Evolutionary conservation across 352 stramenopile species (phyloP).

Genomic region (Plasmopara viticola): DNA sequence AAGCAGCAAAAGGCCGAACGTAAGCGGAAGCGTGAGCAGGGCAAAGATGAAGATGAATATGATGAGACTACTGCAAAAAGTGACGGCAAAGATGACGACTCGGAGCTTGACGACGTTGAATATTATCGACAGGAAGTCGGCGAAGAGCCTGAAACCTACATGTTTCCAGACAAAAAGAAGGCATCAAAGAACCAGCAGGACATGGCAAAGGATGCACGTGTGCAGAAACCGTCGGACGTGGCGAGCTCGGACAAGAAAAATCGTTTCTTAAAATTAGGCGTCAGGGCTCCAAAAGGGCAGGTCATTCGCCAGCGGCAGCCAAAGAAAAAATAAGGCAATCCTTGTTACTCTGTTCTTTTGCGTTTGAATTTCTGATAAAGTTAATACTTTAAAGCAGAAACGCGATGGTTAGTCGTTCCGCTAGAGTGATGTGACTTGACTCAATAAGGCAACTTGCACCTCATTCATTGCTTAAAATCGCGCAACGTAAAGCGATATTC

Average conservation of each 20-base stretch:
- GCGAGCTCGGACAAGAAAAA: conserved; percentile 60
- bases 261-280: conserved; percentile 39
- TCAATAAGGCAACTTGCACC: too few species aligned
- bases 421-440: too few species aligned
- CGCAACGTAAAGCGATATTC: too few species aligned
- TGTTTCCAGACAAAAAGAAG: conserved; percentile 55
- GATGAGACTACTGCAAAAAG: conserved; percentile 34
- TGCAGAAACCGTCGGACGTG: conserved; percentile 53
- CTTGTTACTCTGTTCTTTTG: too few species aligned
- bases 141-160: conserved; percentile 73
- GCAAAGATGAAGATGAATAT: conserved; percentile 37
- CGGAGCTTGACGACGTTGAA: conserved; percentile 65
- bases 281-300: conserved; percentile 43
- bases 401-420: too few species aligned
- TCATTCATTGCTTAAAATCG: too few species aligned
- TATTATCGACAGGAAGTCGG: conserved; percentile 83
- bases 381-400: too few species aligned
- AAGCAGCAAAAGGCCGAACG: conserved; percentile 65
- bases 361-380: too few species aligned
- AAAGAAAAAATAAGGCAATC: conserved; percentile 23
- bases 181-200: conserved; percentile 39
- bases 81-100: conserved; percentile 38
- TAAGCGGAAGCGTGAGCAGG: conserved; percentile 40
- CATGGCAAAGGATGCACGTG: conserved; percentile 5
- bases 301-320: conserved; percentile 50